Evolutionary conservation across 257 asterid species (phyloP), one percentile per base, ranked within the genome.

Genomic region (Ehretia macrophylla): DNA sequence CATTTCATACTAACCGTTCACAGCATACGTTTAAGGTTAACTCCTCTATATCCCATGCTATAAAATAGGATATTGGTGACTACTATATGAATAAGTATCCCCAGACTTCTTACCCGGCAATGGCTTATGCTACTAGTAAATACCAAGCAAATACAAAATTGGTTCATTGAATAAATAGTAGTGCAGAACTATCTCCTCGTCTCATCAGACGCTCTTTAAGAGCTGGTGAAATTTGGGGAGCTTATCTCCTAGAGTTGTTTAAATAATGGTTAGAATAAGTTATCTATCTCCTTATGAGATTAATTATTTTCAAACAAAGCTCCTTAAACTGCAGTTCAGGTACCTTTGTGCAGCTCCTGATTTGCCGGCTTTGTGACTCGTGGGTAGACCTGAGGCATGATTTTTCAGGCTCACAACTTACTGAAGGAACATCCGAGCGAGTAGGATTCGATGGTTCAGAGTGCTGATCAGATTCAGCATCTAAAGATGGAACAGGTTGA

Each of bases 331-430:
- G 37, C 47, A 56, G 21, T 40, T 27, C 58, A 39, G 65, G 56
- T 79, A 89, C 97, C 97, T 89, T 89, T 21, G 87, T 89, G 76
- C 95, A 89, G 77, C 95, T 89, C 65, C 95, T 72, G 19, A 72
- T 84, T 71, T 84, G 92, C 72, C 79, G 77, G 79, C 75, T 60
- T 47, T 79, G 83, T 37, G 82, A 71, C 72, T 81, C 95, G n/a
- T 78, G 85, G 46, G 89, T 81, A 66, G 89, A 89, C 69, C 89
- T 72, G 68, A 86, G 70, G 71, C 82, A 79, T 49, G 95, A 82
- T 58, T 81, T 86, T 55, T 89, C 94, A 45, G 84, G 92, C 17
- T 79, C 97, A 72, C 79, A 82, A 63, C 88, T 84, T 55, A 62
- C 62, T 14, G 86, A 81, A 56, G 90, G 97, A 68, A 79, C 71